Base-by-base conservation (phyloP, 495 filamentous ascomycete genomes). In the Xeromyces bisporus region DNA sequence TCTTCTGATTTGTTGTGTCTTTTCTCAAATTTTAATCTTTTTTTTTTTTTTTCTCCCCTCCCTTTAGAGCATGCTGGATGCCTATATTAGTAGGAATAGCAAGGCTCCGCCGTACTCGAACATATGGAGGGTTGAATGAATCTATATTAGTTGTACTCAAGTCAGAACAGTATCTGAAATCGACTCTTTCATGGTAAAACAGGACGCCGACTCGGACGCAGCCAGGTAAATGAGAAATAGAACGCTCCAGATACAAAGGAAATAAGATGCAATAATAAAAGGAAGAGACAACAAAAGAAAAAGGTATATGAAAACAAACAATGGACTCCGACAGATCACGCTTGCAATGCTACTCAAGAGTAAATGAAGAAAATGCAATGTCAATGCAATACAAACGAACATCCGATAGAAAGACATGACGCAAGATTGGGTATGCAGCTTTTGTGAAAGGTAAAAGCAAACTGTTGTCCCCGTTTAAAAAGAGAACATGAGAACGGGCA, bases 301-400 rank as follows among this genome's bases (percentile, higher is more conserved):
- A 33, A 43, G 30, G 31, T 36, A 56, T 47, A 56, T 50, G 50
- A 32, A 32, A 17, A 23, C 26, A 34, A 38, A 29, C 53, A 55
- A 45, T 47, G 41, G 43, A 56, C 50, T 50, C 42, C 44, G 46
- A 55, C 53, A 53, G 58, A 56, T 62, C 52, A 56, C 59, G 58
- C 59, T 60, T 56, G 57, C 57, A 61, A 64, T 64, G 59, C 59
- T 56, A 64, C 55, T 52, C 56, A 46, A 49, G 41, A 42, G 38
- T 46, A 45, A 38, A 43, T 40, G 35, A 45, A 43, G 43, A 50
- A 50, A 43, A 53, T 61, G 56, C 55, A 55, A 46, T 47, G 53
- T 39, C 39, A 44, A 41, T n/a, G 42, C 39, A 44, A 51, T 53
- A 49, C 50, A 29, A 44, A 50, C 37, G 39, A 42, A 45, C 15